Evolutionary conservation across 208 protist genomes (phyloP).

Genomic region (Endotrypanum monterogeii): DNA sequence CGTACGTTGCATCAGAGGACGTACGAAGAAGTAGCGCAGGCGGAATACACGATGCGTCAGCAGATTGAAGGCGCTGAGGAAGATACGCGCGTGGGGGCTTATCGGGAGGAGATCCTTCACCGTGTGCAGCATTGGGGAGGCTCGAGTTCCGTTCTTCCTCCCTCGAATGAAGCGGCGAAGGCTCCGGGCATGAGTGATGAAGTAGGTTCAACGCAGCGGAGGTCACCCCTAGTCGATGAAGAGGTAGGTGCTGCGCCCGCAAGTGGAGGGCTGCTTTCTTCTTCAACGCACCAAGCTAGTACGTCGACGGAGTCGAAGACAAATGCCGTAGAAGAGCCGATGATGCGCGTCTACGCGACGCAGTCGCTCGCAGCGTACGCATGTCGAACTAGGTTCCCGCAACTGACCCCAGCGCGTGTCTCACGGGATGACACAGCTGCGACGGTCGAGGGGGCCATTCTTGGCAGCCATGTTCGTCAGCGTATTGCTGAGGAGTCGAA

Average conservation of each 20-base stretch:
- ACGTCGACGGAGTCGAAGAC: background rate
- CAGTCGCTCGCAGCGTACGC: slow-evolving; percentile 18
- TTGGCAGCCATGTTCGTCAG: slow-evolving; percentile 11
- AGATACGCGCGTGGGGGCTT: slow-evolving; percentile 23
- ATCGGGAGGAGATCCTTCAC: slow-evolving; percentile 24
- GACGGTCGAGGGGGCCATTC: slow-evolving; percentile 16
- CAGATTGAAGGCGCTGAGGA: slow-evolving; percentile 27
- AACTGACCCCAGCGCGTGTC: background rate
- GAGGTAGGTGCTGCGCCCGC: background rate
- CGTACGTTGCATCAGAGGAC: slow-evolving; percentile 16
- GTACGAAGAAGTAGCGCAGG: slow-evolving; percentile 15
- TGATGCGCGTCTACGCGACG: background rate
- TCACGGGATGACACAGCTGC: background rate
- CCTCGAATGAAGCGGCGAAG: background rate
- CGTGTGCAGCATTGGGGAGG: slow-evolving; percentile 19
- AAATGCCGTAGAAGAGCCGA: background rate
- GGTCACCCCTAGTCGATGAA: no score
- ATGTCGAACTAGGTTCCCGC: slow-evolving; percentile 1
- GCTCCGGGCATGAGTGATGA: background rate
- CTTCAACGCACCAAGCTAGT: background rate
- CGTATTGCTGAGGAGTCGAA: slow-evolving; percentile 2
- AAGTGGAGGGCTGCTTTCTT: no score
- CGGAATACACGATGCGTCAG: slow-evolving; percentile 27
- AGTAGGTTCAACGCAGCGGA: background rate
- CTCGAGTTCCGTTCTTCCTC: background rate